phyloP scores from a whole-genome alignment of 352 stramenopile species.

The Globisporangium heterothallicum region DNA sequence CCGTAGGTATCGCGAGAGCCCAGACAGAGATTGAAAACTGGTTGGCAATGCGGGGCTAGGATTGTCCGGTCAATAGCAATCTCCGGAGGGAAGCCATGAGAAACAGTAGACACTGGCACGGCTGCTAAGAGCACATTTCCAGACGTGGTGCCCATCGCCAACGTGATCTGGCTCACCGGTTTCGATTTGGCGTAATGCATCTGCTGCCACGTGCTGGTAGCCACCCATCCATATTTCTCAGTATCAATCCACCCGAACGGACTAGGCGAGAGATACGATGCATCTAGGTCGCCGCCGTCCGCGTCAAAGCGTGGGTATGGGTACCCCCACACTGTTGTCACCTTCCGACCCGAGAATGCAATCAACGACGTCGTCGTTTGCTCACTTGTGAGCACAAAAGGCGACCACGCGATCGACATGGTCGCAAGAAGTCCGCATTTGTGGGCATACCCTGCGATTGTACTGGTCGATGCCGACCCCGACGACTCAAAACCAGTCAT shows the following conservation, averaged over 20 bases:
- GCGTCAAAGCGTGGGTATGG: slow-evolving; percentile 33
- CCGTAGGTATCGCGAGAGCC: slow-evolving; percentile 44
- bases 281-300: slow-evolving; percentile 9
- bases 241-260: slow-evolving; percentile 49
- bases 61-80: slow-evolving; percentile 47
- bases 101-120: slow-evolving; percentile 23
- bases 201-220: slow-evolving; percentile 63
- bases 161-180: slow-evolving; percentile 17
- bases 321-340: slow-evolving; percentile 73
- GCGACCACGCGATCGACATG: slow-evolving; percentile 65
- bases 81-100: slow-evolving; percentile 8
- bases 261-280: slow-evolving; percentile 24
- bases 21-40: slow-evolving; percentile 52
- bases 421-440: slow-evolving; percentile 55
- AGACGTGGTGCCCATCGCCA: slow-evolving; percentile 57
- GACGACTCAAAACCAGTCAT: background rate
- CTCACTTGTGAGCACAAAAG: slow-evolving; percentile 41
- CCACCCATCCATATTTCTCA: slow-evolving; percentile 66
- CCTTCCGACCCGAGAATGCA: slow-evolving; percentile 49
- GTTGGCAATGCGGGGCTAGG: slow-evolving; percentile 46
- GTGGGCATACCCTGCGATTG: slow-evolving; percentile 56
- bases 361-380: slow-evolving; percentile 56
- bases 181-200: slow-evolving; percentile 30
- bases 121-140: slow-evolving; percentile 50
- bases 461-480: slow-evolving; percentile 15